Evolutionary conservation across 768 basidiomycete species (phyloP).

Genomic region (Lentinus tigrinus): DNA sequence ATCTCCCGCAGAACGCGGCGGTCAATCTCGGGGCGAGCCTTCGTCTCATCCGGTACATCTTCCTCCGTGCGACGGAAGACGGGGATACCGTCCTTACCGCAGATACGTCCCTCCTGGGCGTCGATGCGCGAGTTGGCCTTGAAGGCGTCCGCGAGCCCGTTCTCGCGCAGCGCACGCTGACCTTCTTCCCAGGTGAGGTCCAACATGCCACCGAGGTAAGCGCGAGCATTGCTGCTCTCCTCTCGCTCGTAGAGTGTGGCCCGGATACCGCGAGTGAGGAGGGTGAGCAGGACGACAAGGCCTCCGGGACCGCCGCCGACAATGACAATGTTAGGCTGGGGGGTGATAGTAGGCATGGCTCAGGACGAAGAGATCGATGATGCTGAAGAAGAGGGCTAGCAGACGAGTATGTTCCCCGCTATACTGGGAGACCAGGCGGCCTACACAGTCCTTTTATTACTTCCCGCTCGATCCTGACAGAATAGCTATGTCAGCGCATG

Average conservation of each 20-base stretch:
- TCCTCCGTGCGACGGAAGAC: background rate
- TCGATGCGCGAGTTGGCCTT: background rate
- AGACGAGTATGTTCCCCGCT: no score
- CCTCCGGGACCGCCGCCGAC: conserved; percentile 3
- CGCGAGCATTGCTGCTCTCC: background rate
- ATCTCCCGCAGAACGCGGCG: background rate
- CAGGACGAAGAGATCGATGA: background rate
- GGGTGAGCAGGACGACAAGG: background rate
- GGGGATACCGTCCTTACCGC: background rate
- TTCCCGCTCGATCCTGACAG: no score
- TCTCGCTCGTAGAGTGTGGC: conserved; percentile 6
- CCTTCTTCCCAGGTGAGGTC: background rate
- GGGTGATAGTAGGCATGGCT: no score
- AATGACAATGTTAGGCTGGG: conserved; percentile 2
- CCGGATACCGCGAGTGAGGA: background rate
- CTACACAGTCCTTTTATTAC: no score
- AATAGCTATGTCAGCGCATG: no score
- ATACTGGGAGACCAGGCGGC: no score
- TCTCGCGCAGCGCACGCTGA: background rate
- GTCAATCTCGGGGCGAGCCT: background rate
- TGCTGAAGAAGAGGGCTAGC: background rate
- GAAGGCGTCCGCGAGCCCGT: background rate
- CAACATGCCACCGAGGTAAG: background rate
- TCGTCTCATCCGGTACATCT: background rate
- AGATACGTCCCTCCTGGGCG: background rate